Evolutionary conservation across 345 rosid genomes (phyloP), one percentile per base, ranked within the genome.

Genomic region (Boechera retrofracta): DNA sequence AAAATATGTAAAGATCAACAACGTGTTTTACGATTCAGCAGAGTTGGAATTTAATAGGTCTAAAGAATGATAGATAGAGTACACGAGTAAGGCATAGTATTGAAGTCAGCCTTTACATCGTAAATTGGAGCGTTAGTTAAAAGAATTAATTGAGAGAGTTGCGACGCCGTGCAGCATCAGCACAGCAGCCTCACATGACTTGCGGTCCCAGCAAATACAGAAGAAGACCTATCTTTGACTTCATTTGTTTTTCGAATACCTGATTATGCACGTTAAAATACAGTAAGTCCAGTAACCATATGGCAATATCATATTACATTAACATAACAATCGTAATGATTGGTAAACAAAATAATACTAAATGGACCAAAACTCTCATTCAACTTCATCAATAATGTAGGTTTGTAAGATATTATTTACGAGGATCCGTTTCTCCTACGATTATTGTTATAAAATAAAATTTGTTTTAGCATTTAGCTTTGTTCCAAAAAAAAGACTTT

Each of bases 111-210:
- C 9, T 1, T 35, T 38, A 48, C 73, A 75, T 74, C 78, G 72
- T 6, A 48, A 75, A 58, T 67, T 66, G 73, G 63, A 53, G 55
- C 70, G 62, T 16, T 41, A 16, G 62, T 53, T 54, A 26, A 48
- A 55, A 55, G 36, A 64, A 57, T 57, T 67, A 28, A 31, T 41
- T n/a, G 68, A 49, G 76, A 66, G 72, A 54, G 42, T 44, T 44
- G 71, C 72, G 73, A 75, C 79, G 73, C 73, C 73, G 73, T 67
- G 73, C 79, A 67, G 60, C 67, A 75, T 75, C 78, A 41, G 67
- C 66, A 47, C 41, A 38, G 73, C 53, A 75, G 42, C 44, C 42
- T 75, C 73, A 28, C 79, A 75, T 76, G 73, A 75, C 61, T 75
- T 75, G 53, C 79, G 79, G 67, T 58, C 79, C 67, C 73, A 58